A percentile compares a stretch with the other conserved stretches of the same genome.
Evolutionary conservation across 805 yeast species (phyloP).

Genomic region (Hyphopichia homilentoma): DNA sequence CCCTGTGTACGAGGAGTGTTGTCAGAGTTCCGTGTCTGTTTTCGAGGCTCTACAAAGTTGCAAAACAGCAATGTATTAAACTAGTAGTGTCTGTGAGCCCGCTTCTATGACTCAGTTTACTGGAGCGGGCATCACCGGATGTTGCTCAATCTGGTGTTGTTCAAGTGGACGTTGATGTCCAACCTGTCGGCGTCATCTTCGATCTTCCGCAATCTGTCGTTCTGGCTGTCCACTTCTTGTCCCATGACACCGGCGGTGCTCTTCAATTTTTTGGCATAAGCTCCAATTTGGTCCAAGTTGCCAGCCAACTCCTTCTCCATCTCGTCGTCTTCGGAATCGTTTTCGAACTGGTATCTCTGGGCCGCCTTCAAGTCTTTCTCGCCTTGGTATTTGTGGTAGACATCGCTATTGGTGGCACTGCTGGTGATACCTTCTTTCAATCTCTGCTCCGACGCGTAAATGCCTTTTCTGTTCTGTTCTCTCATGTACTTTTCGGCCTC

Average conservation of each 20-base stretch:
- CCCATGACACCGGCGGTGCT: conserved; percentile 69
- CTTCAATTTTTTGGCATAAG: conserved; percentile 66
- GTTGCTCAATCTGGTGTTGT: conserved; percentile 62
- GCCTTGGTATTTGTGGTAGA: conserved; percentile 46
- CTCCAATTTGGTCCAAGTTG: conserved; percentile 75
- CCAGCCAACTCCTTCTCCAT: conserved; percentile 83
- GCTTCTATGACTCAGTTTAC: too few relatives aligned
- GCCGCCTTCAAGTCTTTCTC: conserved; percentile 56
- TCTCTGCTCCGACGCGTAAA: conserved; percentile 65
- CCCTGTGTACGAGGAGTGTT: too few relatives aligned
- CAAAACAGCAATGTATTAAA: too few relatives aligned
- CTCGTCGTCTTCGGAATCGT: conserved; percentile 89
- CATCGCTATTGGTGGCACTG: conserved; percentile 34
- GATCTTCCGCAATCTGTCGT: conserved; percentile 64
- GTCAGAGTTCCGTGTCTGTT: too few relatives aligned
- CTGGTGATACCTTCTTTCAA: conserved; percentile 56
- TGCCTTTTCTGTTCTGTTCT: conserved; percentile 56
- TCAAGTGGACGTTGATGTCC: conserved; percentile 80
- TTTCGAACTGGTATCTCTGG: conserved; percentile 73
- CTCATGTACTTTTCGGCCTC: conserved; percentile 58
- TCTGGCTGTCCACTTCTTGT: conserved; percentile 77
- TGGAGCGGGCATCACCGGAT: too few relatives aligned
- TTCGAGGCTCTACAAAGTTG: too few relatives aligned
- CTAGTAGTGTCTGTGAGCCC: too few relatives aligned
- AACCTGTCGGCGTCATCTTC: conserved; percentile 81